Base-by-base conservation (phyloP, 164 flowering plant genomes). In the Amborella trichopoda region DNA sequence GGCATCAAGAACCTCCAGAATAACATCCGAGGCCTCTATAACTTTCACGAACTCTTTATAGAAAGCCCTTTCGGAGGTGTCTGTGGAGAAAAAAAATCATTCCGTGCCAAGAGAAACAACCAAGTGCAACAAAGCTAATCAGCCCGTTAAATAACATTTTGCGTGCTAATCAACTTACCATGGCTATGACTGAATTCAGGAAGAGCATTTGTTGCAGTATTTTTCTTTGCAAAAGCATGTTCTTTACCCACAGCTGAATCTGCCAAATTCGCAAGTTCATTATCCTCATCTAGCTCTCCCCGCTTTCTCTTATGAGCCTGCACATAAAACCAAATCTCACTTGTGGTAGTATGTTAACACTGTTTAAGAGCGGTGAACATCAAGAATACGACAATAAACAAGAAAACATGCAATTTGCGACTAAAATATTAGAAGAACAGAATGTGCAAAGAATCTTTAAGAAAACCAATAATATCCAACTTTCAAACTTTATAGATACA, bases 1-100 rank as follows among this genome's bases (percentile, higher is more conserved):
- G 36, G 96, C 96, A 84, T 91, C 99, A 54, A 91, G 83, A 48
- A 93, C 94, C 57, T 88, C 96, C 66, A 84, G 56, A 65, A 93
- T 82, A 43, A 93, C 96, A 77, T 93, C 99, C 17, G 99, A 93
- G 28, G 64, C 78, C 61, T 93, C 99, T 58, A 93, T 73, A 39
- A 93, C 96, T 56, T 88, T 84, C 25, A 70, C 91, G 55, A 91
- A 62, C 68, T 93, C 99, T 69, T 79, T 84, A 72, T 80, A 93
- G 61, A 87, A 93, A 32, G 78, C 78, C 60, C 80, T 75, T 10
- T 84, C 99, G 5, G 91, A 74, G 56, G 61, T 72, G 53, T 79
- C 96, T 84, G 68, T 16, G 37, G 25, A 0, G 27, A 50, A 16
- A 20, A 50, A 46, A 34, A 46, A 12, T 20, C 2, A n/a, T n/a